These are phyloP conservation scores for Trapa bicornis DNA, from an alignment of 345 rosid genomes.

Conservation along the genomic window DNA sequence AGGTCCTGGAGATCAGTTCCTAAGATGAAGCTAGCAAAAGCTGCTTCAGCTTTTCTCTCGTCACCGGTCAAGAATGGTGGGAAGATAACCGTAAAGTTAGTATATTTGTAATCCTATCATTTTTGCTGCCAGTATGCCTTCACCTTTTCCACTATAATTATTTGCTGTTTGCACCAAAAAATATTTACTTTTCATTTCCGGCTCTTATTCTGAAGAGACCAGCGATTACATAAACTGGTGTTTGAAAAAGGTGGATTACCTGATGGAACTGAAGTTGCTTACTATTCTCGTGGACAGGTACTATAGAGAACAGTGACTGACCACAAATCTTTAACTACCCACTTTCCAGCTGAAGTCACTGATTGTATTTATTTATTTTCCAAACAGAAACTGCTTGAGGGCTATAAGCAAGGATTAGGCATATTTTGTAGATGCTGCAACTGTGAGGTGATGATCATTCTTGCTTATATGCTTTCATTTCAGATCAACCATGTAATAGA, in stretches of 20 bases:
- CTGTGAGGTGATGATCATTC: conserved; percentile 46
- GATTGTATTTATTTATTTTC: neutral
- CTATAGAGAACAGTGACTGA: conserved; percentile 16
- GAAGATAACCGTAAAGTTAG: conserved; percentile 26
- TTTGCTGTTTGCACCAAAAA: conserved; percentile 2
- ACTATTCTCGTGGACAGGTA: conserved; percentile 90
- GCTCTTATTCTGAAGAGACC: conserved; percentile 42
- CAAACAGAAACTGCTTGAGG: conserved; percentile 80
- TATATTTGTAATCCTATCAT: conserved; percentile 3
- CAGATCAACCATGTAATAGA: conserved; percentile 7
- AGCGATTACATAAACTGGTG: conserved; percentile 69
- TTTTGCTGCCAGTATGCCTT: conserved; percentile 7
- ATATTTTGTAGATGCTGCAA: conserved; percentile 89
- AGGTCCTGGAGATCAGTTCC: conserved; percentile 36
- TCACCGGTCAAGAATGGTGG: conserved; percentile 22
- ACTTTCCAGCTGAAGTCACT: neutral
- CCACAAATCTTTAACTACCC: conserved; percentile 3
- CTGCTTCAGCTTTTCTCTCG: conserved; percentile 19
- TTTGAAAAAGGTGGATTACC: conserved; percentile 80
- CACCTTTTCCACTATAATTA: conserved; percentile 3
- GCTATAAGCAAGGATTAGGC: conserved; percentile 75
- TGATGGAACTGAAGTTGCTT: conserved; percentile 95
- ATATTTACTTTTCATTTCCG: conserved; percentile 6
- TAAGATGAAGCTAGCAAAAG: conserved; percentile 19
- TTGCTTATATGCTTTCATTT: conserved; percentile 10